Percentiles rank a stretch among this genome's conserved stretches.
phyloP scores from a whole-genome alignment of 345 rosid genomes.

The Combretum micranthum region DNA sequence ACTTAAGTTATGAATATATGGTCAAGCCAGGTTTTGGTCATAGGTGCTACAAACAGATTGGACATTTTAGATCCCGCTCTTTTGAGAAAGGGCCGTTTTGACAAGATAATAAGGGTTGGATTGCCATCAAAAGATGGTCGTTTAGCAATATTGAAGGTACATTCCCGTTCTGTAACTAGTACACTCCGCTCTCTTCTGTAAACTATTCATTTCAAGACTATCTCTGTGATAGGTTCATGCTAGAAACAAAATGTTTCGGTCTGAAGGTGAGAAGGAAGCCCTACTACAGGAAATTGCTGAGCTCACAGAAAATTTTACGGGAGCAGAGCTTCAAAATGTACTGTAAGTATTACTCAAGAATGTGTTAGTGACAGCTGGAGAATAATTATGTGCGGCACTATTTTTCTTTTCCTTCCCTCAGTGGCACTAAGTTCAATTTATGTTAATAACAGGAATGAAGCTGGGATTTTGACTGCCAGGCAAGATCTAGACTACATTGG shows the following conservation, averaged over 20 bases:
- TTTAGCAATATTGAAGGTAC: conserved; percentile 47
- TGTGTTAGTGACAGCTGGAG: too few relatives aligned
- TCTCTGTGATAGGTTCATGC: conserved; percentile 69
- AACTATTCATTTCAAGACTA: background rate
- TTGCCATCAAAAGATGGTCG: conserved; percentile 91
- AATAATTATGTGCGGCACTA: background rate
- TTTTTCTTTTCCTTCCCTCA: conserved; percentile 2
- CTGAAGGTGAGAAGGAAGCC: conserved; percentile 71
- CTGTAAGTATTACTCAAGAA: conserved; percentile 31
- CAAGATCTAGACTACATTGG: conserved; percentile 88
- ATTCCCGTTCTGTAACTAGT: background rate
- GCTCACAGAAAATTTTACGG: conserved; percentile 82
- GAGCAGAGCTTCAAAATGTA: conserved; percentile 97
- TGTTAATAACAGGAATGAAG: conserved; percentile 69
- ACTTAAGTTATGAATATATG: conserved; percentile 7
- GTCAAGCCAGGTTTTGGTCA: conserved; percentile 67
- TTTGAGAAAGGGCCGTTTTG: conserved; percentile 94
- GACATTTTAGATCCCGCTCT: conserved; percentile 97
- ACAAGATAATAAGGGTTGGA: conserved; percentile 92
- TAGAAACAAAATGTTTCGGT: conserved; percentile 76
- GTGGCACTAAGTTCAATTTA: conserved; percentile 19
- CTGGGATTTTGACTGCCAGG: conserved; percentile 96
- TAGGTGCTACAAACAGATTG: conserved; percentile 95
- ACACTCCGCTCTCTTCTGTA: background rate
- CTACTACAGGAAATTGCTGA: conserved; percentile 76